Evolutionary conservation across 2,329 filamentous ascomycete genomes (phyloP).

Genomic region (Tolypocladium tropicale): DNA sequence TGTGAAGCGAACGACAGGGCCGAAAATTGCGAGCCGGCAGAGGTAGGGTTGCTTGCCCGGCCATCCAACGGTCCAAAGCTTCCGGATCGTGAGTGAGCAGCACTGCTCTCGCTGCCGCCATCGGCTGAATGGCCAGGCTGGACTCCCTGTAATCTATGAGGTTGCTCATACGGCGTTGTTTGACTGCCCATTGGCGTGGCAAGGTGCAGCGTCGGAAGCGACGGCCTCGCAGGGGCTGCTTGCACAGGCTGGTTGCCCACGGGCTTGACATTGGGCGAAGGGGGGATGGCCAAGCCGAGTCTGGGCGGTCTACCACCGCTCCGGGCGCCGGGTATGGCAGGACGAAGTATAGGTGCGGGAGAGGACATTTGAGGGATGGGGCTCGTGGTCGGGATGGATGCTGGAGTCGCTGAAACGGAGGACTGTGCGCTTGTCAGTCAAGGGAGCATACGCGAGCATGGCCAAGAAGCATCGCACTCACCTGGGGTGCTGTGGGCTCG

Average conservation of each 20-base stretch:
- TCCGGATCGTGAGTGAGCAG: constrained; percentile 69
- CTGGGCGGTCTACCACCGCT: constrained; percentile 59
- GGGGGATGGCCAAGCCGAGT: constrained; percentile 82
- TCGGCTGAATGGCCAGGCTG: constrained; percentile 57
- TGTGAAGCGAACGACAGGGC: constrained; percentile 69
- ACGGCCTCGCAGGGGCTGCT: constrained; percentile 31
- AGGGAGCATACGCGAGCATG: background rate
- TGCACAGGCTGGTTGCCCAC: constrained; percentile 42
- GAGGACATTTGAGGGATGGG: constrained; percentile 55
- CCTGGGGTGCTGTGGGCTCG: constrained; percentile 9
- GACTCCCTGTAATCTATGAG: constrained; percentile 36
- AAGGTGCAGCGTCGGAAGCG: constrained; percentile 70
- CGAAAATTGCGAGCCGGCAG: constrained; percentile 80
- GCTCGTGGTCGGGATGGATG: constrained; percentile 21
- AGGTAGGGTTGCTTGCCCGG: constrained; percentile 69
- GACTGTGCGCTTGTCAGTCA: constrained; percentile 4
- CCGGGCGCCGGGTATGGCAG: constrained; percentile 65
- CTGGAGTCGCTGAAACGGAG: constrained; percentile 12
- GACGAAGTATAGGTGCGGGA: constrained; percentile 70
- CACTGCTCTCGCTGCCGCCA: constrained; percentile 70
- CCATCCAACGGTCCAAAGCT: constrained; percentile 73
- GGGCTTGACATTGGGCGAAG: constrained; percentile 73
- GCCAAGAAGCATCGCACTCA: constrained; percentile 3
- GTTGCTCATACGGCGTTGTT: constrained; percentile 59
- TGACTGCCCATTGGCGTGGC: constrained; percentile 82